Evolutionary conservation across 208 protist genomes (phyloP), one percentile per base, ranked within the genome.

Genomic region (Leishmania guyanensis): DNA sequence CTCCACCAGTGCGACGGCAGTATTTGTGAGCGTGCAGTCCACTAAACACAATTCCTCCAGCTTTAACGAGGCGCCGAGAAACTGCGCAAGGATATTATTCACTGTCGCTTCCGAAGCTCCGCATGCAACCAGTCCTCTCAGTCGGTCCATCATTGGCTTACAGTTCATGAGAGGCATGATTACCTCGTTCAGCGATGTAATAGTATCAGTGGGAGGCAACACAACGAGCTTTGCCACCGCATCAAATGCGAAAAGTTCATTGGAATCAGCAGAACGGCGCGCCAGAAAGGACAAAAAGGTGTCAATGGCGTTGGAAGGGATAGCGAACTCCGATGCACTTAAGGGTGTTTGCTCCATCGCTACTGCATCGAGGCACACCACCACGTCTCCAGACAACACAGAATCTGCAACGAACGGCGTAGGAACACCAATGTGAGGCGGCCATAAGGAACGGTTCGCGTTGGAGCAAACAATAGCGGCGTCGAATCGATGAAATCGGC

Each of bases 391-490:
- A n/a, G 64, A 43, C 74, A 86, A 29, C 20, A 77, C 17, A 51
- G 20, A 29, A 62, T 36, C 69, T 0, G 48, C n/a, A 53, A n/a
- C 51, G n/a, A 74, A 60, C 26, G 80, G 81, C 54, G 36, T 33
- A 14, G 79, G 74, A 51, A 72, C 17, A 48, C 60, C 54, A 22
- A 84, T 74, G 46, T 79, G 50, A 2, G 16, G 71, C 60, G 87
- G 88, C 88, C 90, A 95, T 29, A 84, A 74, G 5, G 53, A 43
- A 36, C 88, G 88, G 76, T 93, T 94, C 12, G 73, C 77, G 22
- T 85, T 89, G 29, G 93, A 96, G 50, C 84, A 82, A 43, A 96
- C 91, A 39, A 93, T 58, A 43, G 84, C 84, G 6, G 89, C 70
- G 53, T 85, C 90, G 66, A 96, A 96, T 48, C 72, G 69, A 12